Base-by-base conservation (phyloP, 345 rosid species). In the Citrus unshiu region DNA sequence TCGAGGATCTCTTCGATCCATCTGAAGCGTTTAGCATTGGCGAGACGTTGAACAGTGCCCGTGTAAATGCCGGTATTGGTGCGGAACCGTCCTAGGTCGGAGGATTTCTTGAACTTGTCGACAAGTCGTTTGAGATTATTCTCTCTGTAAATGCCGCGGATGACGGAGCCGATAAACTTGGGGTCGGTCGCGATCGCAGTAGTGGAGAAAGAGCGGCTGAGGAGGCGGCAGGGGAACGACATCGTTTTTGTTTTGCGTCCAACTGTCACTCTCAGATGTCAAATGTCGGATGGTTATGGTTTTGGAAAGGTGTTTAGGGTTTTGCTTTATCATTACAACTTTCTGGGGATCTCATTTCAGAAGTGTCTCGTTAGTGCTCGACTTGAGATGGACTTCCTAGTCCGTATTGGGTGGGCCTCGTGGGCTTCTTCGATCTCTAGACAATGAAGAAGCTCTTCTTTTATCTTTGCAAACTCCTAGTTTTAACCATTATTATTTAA, bases 1-100 rank as follows among this genome's bases (percentile, higher is more conserved):
- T 92, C 95, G 8, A 92, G 78, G 81, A 93, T 86, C 74, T 92
- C 93, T 62, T 90, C 85, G 67, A 92, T 83, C 88, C 83, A 74
- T 35, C 75, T 73, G 75, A 83, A 85, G 78, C 86, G 81, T 57
- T 87, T 85, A 58, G 86, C 87, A 6, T 79, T 49, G 18, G 89
- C 89, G n/a, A 91, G 93, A 68, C 95, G 94, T 80, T 92, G 94
- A 79, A 91, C 86, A 21, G 86, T 84, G 54, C 63, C 62, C 58
- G 77, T 79, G 62, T 93, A 93, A 66, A 88, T 61, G 74, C 86
- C 85, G 73, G 22, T 62, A 29, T 84, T 87, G 40, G 84, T 83
- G 70, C 96, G 91, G 86, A 93, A 93, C 25, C 86, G 82, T 5
- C 85, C 88, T 10, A 77, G 22, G 59, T 86, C 79, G 49, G 90